phyloP scores from a whole-genome alignment of 768 basidiomycete genomes.

The Sarcodon sp. region DNA sequence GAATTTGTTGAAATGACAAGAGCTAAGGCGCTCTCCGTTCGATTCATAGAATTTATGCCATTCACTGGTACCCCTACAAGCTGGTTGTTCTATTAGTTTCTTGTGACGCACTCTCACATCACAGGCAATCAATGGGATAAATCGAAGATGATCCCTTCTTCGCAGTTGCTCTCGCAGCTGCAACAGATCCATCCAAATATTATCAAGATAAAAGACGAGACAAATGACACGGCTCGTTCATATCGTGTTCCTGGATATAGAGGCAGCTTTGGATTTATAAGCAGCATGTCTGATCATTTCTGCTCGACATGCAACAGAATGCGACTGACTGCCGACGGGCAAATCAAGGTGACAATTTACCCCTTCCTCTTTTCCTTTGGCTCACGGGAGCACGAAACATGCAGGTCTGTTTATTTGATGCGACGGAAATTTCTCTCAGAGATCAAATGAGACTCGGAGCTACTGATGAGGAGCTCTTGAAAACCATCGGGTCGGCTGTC shows the following conservation, averaged over 20 bases:
- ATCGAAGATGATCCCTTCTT: conserved; percentile 70
- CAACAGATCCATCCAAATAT: conserved; percentile 32
- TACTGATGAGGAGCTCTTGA: conserved; percentile 47
- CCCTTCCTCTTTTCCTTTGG: neutral
- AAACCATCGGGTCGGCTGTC: conserved; percentile 52
- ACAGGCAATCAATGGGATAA: conserved; percentile 81
- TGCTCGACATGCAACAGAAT: conserved; percentile 78
- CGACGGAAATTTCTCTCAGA: conserved; percentile 71
- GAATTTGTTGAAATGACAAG: conserved; percentile 73
- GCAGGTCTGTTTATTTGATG: conserved; percentile 81
- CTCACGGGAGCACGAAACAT: neutral
- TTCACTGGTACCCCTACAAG: conserved; percentile 49
- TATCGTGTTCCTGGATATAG: conserved; percentile 60
- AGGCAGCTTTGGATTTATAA: conserved; percentile 80
- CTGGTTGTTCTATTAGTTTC: conserved; percentile 2
- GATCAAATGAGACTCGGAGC: conserved; percentile 58
- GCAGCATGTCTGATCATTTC: conserved; percentile 91
- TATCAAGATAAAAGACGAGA: conserved; percentile 47
- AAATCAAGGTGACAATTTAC: conserved; percentile 54
- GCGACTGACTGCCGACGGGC: conserved; percentile 79
- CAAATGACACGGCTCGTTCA: conserved; percentile 72
- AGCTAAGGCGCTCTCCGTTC: conserved; percentile 48
- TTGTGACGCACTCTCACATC: neutral
- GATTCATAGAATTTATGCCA: conserved; percentile 94
- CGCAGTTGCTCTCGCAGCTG: conserved; percentile 44